Conservation (phyloP, 2,329 filamentous ascomycete species). For the Arthroderma sp. region DNA sequence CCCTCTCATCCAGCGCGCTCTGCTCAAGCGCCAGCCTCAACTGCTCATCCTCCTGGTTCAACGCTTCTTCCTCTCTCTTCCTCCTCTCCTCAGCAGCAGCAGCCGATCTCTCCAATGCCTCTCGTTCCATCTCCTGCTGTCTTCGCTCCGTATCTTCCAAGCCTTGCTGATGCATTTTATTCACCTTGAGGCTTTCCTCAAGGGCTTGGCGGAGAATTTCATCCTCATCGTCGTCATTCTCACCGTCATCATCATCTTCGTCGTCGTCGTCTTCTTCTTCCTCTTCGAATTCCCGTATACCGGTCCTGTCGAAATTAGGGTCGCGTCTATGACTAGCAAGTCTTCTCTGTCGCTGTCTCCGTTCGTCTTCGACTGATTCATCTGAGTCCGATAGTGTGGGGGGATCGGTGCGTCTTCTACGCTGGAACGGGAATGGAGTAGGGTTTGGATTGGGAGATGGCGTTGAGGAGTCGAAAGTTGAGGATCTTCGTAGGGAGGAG, state of each 20-base stretch:
- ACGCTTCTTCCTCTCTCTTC: not conserved
- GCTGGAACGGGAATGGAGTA: no score
- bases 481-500: no score
- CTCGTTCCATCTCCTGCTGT: not conserved
- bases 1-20: constrained; percentile 7
- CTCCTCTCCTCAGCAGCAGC: not conserved
- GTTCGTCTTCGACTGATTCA: no score
- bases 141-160: not conserved
- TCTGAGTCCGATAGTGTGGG: no score
- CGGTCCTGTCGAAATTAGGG: no score
- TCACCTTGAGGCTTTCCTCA: constrained; percentile 7
- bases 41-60: constrained; percentile 2
- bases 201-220: constrained; percentile 8
- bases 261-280: not conserved
- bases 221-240: constrained; percentile 3
- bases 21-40: constrained; percentile 3
- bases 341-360: no score
- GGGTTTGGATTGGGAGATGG: no score
- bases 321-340: no score
- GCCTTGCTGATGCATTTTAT: constrained; percentile 5
- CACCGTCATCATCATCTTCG: constrained; percentile 2
- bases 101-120: constrained; percentile 5
- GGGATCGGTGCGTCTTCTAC: no score
- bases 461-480: no score
- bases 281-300: no score